Evolutionary conservation across 345 rosid genomes (phyloP).

Genomic region (Acer saccharum): DNA sequence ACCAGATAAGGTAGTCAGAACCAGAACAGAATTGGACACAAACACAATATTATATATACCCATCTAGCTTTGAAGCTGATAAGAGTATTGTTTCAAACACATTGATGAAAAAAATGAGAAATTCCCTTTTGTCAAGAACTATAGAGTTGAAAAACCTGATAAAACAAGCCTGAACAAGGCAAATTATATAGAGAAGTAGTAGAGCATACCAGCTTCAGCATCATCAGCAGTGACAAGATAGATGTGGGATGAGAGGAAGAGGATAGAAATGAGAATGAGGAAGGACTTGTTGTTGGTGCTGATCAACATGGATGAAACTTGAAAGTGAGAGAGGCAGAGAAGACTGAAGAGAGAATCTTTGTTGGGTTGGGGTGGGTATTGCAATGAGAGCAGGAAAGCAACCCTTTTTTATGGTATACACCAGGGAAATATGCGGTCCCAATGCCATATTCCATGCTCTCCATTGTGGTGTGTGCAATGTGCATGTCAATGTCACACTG

Average conservation of each 20-base stretch:
- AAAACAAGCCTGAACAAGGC: no score
- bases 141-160: neutral
- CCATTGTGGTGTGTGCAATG: neutral
- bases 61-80: neutral
- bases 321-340: neutral
- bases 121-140: neutral
- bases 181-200: neutral
- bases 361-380: no score
- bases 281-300: neutral
- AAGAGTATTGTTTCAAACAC: neutral
- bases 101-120: neutral
- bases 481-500: neutral
- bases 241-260: conserved; percentile 7
- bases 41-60: neutral
- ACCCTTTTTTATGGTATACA: neutral
- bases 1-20: neutral
- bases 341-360: no score
- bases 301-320: conserved; percentile 1
- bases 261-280: neutral
- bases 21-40: neutral
- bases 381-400: neutral
- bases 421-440: neutral
- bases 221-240: conserved; percentile 20
- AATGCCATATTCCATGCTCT: neutral
- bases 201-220: conserved; percentile 37